Conservation (phyloP, 1,139 yeast genomes). For the Debaryomyces psychrophilus region DNA sequence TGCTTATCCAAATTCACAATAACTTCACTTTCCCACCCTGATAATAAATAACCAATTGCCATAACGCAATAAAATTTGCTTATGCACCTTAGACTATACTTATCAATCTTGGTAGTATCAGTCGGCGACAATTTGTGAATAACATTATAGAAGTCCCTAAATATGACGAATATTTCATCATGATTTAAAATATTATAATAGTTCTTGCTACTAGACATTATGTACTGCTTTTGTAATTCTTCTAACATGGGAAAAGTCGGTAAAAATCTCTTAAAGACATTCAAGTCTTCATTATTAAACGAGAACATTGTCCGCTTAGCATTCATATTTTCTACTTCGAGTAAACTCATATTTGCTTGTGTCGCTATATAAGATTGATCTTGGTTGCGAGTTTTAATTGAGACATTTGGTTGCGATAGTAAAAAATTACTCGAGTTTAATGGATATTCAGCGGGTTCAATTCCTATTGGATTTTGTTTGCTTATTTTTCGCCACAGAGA, state of each 20-base stretch:
- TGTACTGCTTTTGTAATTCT: not conserved
- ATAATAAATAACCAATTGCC: not conserved
- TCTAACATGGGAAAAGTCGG: not conserved
- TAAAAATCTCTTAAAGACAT: not conserved
- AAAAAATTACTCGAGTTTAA: not conserved
- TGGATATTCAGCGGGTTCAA: not conserved
- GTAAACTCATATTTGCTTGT: not conserved
- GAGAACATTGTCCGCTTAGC: not conserved
- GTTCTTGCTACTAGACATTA: not conserved
- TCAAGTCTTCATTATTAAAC: not conserved
- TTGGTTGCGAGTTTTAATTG: not conserved
- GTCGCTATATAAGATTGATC: not conserved
- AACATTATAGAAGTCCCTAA: not conserved
- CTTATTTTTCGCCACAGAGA: not conserved
- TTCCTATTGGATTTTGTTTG: not conserved
- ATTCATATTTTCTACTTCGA: not conserved
- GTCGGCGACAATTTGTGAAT: not conserved
- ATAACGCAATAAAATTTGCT: not conserved
- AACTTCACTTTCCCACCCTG: not conserved
- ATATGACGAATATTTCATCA: not conserved
- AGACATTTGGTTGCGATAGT: not conserved
- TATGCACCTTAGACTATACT: not conserved
- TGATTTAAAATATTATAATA: not conserved
- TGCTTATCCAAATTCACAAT: constrained; percentile 1
- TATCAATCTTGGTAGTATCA: constrained; percentile 1